Evolutionary conservation across 345 rosid species (phyloP).

Genomic region (Gossypium rotundifolium): DNA sequence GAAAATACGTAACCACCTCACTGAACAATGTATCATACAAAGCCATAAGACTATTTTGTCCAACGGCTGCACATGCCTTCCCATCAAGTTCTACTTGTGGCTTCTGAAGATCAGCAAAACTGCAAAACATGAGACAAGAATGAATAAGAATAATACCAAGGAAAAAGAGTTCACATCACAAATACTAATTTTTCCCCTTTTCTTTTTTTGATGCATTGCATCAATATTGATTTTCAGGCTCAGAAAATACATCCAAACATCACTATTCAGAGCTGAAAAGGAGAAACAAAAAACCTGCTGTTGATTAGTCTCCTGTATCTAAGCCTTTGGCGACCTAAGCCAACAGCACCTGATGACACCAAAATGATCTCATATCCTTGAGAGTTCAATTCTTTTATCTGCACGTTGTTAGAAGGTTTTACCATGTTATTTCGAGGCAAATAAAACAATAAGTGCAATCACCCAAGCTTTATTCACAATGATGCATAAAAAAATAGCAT

Average conservation of each 20-base stretch:
- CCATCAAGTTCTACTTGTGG: constrained; percentile 90
- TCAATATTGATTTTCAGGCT: background rate
- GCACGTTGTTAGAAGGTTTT: constrained; percentile 26
- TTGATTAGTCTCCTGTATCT: constrained; percentile 73
- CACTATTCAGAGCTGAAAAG: background rate
- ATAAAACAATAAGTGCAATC: background rate
- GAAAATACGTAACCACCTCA: constrained; percentile 41
- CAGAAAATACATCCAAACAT: background rate
- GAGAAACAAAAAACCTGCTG: constrained; percentile 62
- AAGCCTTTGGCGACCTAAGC: constrained; percentile 96
- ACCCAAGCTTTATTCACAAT: constrained; percentile 1
- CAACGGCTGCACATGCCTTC: constrained; percentile 99
- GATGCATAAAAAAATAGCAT: background rate
- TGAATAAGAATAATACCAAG: background rate
- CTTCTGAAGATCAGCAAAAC: constrained; percentile 97
- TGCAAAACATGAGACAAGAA: constrained; percentile 22
- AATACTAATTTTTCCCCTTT: background rate
- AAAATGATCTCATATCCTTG: constrained; percentile 79
- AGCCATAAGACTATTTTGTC: constrained; percentile 96
- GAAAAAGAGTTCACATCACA: background rate
- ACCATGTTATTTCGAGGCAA: constrained; percentile 3
- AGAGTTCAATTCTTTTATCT: constrained; percentile 81
- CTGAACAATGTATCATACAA: constrained; percentile 81
- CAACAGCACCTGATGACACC: constrained; percentile 97
- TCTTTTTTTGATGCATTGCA: background rate